Conservation (phyloP, 2,329 filamentous ascomycete species). For the Nannizziopsis arthrosporioides region DNA sequence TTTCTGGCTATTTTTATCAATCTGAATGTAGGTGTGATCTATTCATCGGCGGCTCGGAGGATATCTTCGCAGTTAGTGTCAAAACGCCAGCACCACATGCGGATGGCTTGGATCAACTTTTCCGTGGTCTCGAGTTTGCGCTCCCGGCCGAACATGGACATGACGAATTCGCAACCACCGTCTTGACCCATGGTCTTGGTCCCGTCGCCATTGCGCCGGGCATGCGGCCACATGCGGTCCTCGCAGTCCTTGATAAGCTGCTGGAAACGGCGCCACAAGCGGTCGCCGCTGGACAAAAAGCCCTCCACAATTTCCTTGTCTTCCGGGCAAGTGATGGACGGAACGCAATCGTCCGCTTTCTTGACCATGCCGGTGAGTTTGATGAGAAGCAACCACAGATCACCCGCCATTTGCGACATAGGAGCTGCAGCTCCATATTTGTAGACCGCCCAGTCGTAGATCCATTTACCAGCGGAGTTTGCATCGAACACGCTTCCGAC, state of each 20-base stretch:
- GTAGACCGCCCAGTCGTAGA: conserved; percentile 98
- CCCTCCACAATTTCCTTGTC: conserved; percentile 74
- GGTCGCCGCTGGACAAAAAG: conserved; percentile 79
- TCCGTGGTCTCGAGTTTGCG: conserved; percentile 81
- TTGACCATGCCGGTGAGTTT: conserved; percentile 90
- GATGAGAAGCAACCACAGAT: conserved; percentile 90
- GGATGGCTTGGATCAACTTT: conserved; percentile 79
- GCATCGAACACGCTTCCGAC: conserved; percentile 93
- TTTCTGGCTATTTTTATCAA: no score
- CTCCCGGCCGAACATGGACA: conserved; percentile 87
- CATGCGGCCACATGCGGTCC: conserved; percentile 84
- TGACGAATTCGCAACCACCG: conserved; percentile 87
- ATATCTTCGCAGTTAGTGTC: conserved; percentile 94
- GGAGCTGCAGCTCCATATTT: conserved; percentile 69
- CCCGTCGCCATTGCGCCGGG: conserved; percentile 57
- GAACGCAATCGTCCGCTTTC: conserved; percentile 67
- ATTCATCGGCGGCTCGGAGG: conserved; percentile 32
- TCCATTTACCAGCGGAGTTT: conserved; percentile 97
- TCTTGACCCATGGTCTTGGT: conserved; percentile 74
- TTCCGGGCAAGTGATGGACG: conserved; percentile 59
- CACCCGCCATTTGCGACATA: conserved; percentile 81
- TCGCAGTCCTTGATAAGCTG: conserved; percentile 83
- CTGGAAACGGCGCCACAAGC: conserved; percentile 73
- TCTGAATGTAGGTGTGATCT: background rate
- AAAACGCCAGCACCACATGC: conserved; percentile 85